These are phyloP conservation scores for Trichoderma koningii DNA, from an alignment of 2,329 filamentous ascomycete species.

Conservation along the genomic window DNA sequence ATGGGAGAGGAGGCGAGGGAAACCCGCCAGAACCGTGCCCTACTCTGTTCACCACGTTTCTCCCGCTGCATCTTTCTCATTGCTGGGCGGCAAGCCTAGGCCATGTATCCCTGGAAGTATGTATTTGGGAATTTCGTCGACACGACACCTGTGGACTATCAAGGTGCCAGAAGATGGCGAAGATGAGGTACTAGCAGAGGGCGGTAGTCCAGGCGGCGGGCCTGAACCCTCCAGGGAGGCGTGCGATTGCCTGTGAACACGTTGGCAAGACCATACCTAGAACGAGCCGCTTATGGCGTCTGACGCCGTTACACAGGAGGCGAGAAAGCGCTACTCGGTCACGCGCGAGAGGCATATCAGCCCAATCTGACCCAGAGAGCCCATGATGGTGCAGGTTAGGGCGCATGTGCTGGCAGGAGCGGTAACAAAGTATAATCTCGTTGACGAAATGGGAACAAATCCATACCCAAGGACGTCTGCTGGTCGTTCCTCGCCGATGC, in stretches of 20 bases:
- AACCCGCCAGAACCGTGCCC: no score
- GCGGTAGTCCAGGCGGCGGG: background rate
- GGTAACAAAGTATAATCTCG: background rate
- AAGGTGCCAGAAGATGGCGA: constrained; percentile 1
- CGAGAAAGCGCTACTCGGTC: background rate
- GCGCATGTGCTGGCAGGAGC: background rate
- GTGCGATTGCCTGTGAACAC: background rate
- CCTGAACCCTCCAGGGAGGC: background rate
- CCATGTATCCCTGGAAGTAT: background rate
- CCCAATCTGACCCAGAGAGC: constrained; percentile 14
- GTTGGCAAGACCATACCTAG: constrained; percentile 3
- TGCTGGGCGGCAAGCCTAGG: constrained; percentile 2
- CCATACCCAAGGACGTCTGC: constrained; percentile 6
- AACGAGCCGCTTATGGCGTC: constrained; percentile 5
- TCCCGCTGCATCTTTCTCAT: background rate
- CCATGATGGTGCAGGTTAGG: background rate
- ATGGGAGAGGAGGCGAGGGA: background rate
- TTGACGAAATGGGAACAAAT: background rate
- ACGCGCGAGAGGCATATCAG: background rate
- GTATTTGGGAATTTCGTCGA: background rate
- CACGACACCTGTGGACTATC: background rate
- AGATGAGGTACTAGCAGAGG: background rate
- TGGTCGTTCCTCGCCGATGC: constrained; percentile 9
- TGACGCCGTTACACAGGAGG: background rate
- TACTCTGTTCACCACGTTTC: background rate